Conservation (phyloP, 108 stramenopile species). For the Nitzschia sp. region DNA sequence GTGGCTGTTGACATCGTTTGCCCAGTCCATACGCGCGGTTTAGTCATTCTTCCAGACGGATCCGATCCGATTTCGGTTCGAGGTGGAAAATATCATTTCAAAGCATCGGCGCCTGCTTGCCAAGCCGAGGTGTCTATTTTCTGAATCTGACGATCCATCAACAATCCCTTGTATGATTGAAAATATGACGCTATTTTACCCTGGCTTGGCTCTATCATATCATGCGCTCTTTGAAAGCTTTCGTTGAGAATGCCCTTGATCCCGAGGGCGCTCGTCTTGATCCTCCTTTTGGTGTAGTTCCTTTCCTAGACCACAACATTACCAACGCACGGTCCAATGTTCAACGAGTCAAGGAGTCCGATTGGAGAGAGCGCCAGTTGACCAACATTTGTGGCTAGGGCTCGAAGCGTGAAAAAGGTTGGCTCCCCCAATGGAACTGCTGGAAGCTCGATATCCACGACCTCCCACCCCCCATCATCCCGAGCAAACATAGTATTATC, state of each 20-base stretch:
- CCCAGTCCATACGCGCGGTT: background rate
- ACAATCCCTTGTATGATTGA: no score
- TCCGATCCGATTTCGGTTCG: background rate
- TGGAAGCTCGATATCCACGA: background rate
- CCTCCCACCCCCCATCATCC: conserved; percentile 14
- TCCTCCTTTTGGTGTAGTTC: no score
- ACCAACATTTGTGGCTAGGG: conserved; percentile 6
- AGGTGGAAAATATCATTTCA: background rate
- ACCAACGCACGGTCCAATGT: background rate
- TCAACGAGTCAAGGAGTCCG: background rate
- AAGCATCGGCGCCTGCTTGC: background rate
- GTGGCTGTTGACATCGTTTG: background rate
- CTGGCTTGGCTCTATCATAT: no score
- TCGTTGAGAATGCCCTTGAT: no score
- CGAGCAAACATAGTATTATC: background rate
- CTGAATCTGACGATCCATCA: no score
- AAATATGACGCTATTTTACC: no score
- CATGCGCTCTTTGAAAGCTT: no score
- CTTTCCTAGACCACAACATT: background rate
- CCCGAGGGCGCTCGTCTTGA: no score
- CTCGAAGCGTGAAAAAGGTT: conserved; percentile 17
- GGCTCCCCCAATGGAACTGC: background rate
- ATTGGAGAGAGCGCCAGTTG: background rate
- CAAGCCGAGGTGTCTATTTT: background rate
- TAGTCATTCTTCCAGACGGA: background rate